These are phyloP conservation scores for Eucalyptus sideroxylon DNA, from an alignment of 345 rosid species.

Conservation along the genomic window DNA sequence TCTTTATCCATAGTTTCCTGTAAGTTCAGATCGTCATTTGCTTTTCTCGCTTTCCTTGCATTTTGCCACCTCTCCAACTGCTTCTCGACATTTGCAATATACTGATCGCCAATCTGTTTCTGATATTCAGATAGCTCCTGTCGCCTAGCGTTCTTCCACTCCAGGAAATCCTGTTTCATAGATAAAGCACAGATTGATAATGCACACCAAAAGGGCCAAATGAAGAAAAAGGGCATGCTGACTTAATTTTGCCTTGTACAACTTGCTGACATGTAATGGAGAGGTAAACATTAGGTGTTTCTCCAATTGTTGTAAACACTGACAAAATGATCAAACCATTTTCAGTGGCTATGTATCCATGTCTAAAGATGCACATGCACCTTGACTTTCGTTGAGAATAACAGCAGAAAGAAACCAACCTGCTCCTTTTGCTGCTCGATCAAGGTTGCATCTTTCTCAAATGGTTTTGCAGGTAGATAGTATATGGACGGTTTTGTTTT, in stretches of 20 bases:
- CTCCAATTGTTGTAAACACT: not conserved
- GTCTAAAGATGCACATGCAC: not conserved
- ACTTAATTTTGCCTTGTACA: not conserved
- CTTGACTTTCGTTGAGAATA: not conserved
- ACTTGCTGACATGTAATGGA: not conserved
- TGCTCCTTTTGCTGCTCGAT: conserved; percentile 59
- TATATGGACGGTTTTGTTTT: conserved; percentile 81
- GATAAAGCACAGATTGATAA: not conserved
- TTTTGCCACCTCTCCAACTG: conserved; percentile 97
- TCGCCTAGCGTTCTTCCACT: conserved; percentile 73
- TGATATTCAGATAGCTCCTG: conserved; percentile 75
- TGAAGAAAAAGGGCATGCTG: not conserved
- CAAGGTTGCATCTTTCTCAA: conserved; percentile 44
- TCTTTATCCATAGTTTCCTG: conserved; percentile 99
- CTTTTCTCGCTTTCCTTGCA: conserved; percentile 65
- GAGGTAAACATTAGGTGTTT: not conserved
- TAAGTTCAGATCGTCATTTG: conserved; percentile 45
- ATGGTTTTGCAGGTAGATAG: conserved; percentile 54
- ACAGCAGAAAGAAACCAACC: conserved; percentile 12
- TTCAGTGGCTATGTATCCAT: not conserved
- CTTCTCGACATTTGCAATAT: conserved; percentile 65
- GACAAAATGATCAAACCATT: not conserved
- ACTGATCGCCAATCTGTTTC: conserved; percentile 65
- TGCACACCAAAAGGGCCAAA: not conserved
- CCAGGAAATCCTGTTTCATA: conserved; percentile 38